Conservation (phyloP, 163 green algal species). For the Scenedesmus sp. region DNA sequence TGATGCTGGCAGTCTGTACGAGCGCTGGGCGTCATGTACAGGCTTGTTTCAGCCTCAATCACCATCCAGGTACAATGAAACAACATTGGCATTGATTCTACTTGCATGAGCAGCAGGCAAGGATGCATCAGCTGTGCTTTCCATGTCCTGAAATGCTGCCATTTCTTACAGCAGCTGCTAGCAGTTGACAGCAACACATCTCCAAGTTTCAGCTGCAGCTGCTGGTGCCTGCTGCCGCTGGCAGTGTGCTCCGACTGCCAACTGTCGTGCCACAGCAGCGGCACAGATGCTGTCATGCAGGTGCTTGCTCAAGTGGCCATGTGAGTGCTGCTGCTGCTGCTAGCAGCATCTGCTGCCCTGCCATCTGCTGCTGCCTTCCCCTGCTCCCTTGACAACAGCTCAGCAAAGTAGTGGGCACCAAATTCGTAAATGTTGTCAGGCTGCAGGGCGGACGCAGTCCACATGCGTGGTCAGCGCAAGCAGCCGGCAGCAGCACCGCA, state of each 20-base stretch:
- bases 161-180: neutral
- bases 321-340: neutral
- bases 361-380: conserved; percentile 17
- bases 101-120: neutral
- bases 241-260: neutral
- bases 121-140: neutral
- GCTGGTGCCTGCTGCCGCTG: neutral
- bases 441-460: conserved; percentile 57
- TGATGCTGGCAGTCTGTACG: too few relatives aligned
- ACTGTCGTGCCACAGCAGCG: neutral
- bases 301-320: neutral
- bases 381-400: conserved; percentile 31
- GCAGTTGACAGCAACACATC: neutral
- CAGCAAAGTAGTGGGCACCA: conserved; percentile 76
- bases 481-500: neutral
- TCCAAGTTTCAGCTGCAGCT: neutral
- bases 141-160: neutral
- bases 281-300: neutral
- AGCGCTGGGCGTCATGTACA: too few relatives aligned
- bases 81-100: neutral
- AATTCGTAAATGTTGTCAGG: conserved; percentile 84
- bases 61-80: too few relatives aligned
- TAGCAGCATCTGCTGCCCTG: neutral
- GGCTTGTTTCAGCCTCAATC: too few relatives aligned
- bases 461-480: neutral